Conservation (phyloP, 108 stramenopile genomes). For the Stephanodiscus minutulus region DNA sequence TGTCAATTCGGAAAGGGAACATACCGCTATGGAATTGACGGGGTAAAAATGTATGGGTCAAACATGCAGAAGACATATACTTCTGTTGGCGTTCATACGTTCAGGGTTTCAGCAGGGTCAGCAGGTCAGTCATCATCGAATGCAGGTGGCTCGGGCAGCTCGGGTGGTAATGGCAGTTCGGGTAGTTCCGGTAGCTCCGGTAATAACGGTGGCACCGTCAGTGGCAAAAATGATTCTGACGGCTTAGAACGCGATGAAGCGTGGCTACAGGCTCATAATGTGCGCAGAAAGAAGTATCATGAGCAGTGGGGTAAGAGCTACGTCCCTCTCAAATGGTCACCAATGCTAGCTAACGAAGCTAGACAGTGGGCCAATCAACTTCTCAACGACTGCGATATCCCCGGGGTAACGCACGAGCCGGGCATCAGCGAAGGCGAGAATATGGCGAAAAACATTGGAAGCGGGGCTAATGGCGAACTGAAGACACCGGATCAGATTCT, state of each 20-base stretch:
- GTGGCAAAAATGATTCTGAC: background rate
- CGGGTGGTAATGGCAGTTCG: no score
- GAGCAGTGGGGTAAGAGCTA: constrained; percentile 20
- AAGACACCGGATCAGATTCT: constrained; percentile 34
- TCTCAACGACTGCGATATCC: constrained; percentile 11
- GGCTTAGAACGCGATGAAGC: constrained; percentile 22
- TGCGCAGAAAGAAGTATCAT: constrained; percentile 31
- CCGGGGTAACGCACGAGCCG: constrained; percentile 23
- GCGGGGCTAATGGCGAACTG: constrained; percentile 18
- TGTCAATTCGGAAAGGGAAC: constrained; percentile 11
- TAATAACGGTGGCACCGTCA: no score
- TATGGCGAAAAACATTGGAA: constrained; percentile 27
- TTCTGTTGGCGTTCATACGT: background rate
- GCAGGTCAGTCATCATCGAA: constrained; percentile 2
- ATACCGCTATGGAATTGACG: constrained; percentile 14
- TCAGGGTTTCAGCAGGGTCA: background rate
- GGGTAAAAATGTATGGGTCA: background rate
- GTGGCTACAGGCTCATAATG: constrained; percentile 36
- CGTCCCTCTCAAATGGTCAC: constrained; percentile 41
- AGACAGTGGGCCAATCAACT: constrained; percentile 22
- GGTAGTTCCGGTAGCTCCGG: no score
- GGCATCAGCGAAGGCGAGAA: constrained; percentile 25
- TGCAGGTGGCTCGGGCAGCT: background rate
- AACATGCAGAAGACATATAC: constrained; percentile 1
- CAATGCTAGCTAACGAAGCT: constrained; percentile 12